These are phyloP conservation scores for Dryas alaskensis DNA, from an alignment of 306 rosid genomes.

Conservation along the genomic window DNA sequence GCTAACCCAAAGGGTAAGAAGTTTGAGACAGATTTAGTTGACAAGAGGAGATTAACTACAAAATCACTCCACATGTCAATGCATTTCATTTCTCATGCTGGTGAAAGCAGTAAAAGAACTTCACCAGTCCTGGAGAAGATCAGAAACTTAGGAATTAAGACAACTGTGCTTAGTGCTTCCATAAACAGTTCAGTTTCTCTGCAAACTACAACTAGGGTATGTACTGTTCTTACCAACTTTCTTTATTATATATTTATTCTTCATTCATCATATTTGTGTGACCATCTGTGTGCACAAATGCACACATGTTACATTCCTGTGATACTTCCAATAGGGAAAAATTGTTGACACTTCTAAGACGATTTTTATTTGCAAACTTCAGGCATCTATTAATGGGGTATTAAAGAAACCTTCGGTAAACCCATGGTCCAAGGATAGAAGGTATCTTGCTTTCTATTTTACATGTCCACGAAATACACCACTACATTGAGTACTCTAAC, in stretches of 20 bases:
- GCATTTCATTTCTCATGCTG: constrained; percentile 36
- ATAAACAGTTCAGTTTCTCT: constrained; percentile 30
- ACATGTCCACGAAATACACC: not conserved
- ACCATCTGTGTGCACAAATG: not conserved
- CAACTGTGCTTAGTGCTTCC: constrained; percentile 27
- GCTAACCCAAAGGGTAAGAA: constrained; percentile 41
- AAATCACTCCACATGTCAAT: constrained; percentile 54
- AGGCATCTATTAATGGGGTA: constrained; percentile 51
- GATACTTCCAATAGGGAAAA: constrained; percentile 5
- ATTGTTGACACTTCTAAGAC: constrained; percentile 12
- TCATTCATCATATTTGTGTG: constrained; percentile 10
- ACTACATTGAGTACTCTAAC: constrained; percentile 15
- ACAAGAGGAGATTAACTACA: constrained; percentile 33
- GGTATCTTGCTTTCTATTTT: constrained; percentile 43
- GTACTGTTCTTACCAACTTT: constrained; percentile 4
- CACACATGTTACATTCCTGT: not conserved
- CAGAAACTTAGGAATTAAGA: constrained; percentile 26
- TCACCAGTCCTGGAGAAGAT: constrained; percentile 34
- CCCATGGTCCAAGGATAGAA: constrained; percentile 41
- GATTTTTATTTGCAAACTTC: constrained; percentile 16
- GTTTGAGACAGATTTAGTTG: constrained; percentile 30
- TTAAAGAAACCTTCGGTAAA: constrained; percentile 42
- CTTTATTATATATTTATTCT: not conserved
- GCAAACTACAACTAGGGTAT: constrained; percentile 42
- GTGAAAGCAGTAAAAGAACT: constrained; percentile 41